phyloP scores from a whole-genome alignment of 2,329 filamentous ascomycete genomes.

The Aspergillus sp. region DNA sequence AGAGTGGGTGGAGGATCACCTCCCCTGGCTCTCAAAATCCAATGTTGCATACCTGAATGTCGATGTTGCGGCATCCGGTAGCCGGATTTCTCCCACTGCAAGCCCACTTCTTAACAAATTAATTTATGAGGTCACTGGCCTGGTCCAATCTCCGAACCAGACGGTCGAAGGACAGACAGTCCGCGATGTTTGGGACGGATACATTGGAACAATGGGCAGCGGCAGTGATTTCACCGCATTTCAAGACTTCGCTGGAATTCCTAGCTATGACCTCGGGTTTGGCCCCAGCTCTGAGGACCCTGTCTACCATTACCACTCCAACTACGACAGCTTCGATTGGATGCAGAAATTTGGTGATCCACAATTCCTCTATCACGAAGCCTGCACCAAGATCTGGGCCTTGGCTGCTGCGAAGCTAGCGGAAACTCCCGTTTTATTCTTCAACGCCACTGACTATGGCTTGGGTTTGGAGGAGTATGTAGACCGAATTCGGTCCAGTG shows the following conservation, averaged over 20 bases:
- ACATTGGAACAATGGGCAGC: constrained; percentile 66
- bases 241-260: constrained; percentile 68
- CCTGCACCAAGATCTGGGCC: constrained; percentile 66
- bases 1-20: constrained; percentile 88
- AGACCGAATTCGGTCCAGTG: constrained; percentile 29
- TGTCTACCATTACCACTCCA: constrained; percentile 75
- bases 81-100: constrained; percentile 63
- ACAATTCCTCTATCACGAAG: constrained; percentile 58
- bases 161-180: constrained; percentile 69
- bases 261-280: constrained; percentile 66
- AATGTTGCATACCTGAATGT: constrained; percentile 85
- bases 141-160: constrained; percentile 73
- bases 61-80: constrained; percentile 70
- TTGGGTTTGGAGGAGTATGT: constrained; percentile 51
- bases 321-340: constrained; percentile 83
- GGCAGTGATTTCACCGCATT: constrained; percentile 75
- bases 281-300: constrained; percentile 42
- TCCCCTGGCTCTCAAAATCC: constrained; percentile 73
- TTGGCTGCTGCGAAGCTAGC: constrained; percentile 61
- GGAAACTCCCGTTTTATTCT: constrained; percentile 62
- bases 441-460: constrained; percentile 67
- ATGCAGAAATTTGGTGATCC: constrained; percentile 76
- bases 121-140: constrained; percentile 64
- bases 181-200: constrained; percentile 64
- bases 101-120: constrained; percentile 75